A percentile compares a stretch with the other conserved stretches of the same genome.
Conservation (phyloP, 306 rosid species). For the Casuarina cunninghamiana region DNA sequence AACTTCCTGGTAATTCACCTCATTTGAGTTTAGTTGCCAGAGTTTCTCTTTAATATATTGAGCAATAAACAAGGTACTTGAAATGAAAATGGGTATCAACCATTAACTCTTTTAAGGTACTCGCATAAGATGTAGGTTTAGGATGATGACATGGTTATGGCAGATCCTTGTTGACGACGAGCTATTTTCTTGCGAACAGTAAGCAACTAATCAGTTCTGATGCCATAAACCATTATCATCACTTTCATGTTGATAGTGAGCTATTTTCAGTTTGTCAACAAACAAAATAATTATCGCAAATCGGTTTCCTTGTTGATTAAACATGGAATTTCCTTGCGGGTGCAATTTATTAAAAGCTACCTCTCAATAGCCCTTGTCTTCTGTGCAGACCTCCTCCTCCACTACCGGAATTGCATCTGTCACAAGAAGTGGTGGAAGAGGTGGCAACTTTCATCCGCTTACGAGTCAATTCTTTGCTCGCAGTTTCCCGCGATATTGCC, state of each 20-base stretch:
- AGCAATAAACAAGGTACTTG: background rate
- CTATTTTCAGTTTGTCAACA: background rate
- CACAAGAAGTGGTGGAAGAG: conserved; percentile 81
- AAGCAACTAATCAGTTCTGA: background rate
- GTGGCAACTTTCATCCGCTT: conserved; percentile 52
- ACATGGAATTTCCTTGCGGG: background rate
- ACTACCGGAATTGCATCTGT: conserved; percentile 72
- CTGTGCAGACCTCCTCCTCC: conserved; percentile 91
- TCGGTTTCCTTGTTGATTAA: background rate
- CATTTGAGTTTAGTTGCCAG: background rate
- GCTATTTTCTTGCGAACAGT: background rate
- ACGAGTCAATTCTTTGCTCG: conserved; percentile 57
- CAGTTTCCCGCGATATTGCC: conserved; percentile 73
- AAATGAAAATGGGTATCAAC: background rate
- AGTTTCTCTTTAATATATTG: background rate
- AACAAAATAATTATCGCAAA: conserved; percentile 5
- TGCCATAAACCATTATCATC: conserved; percentile 15
- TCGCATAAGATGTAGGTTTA: background rate
- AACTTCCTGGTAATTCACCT: background rate
- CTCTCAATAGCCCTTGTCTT: conserved; percentile 8
- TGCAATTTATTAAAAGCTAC: conserved; percentile 4
- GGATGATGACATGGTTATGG: conserved; percentile 5
- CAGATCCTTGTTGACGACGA: conserved; percentile 11
- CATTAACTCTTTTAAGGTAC: background rate
- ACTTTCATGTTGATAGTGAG: background rate